A percentile compares a stretch with the other conserved stretches of the same genome.
These are phyloP conservation scores for Fallopia convolvulus DNA, from an alignment of 148 eudicot species.

Conservation along the genomic window DNA sequence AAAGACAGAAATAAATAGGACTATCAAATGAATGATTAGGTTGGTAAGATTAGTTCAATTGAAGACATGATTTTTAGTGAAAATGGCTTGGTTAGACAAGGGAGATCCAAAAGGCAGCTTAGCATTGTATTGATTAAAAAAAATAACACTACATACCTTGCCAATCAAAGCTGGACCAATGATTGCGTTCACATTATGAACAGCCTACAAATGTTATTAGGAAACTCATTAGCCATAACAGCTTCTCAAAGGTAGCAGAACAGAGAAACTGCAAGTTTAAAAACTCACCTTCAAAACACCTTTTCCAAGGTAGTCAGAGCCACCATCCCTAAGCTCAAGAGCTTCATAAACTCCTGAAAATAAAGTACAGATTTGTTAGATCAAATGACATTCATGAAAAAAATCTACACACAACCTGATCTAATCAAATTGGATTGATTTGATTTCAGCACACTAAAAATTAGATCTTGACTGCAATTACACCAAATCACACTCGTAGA, in stretches of 20 bases:
- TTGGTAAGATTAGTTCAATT: neutral
- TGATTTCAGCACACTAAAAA: neutral
- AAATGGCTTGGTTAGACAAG: neutral
- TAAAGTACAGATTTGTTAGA: neutral
- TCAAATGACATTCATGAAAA: neutral
- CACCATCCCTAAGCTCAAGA: slow-evolving; percentile 92
- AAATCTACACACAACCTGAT: neutral
- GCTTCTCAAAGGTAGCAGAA: neutral
- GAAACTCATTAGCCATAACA: slow-evolving; percentile 17
- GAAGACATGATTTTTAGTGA: neutral
- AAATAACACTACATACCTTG: slow-evolving; percentile 49
- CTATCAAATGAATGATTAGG: no score
- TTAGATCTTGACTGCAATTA: neutral
- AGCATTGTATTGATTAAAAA: neutral
- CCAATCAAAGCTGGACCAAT: slow-evolving; percentile 91
- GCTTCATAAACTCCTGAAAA: slow-evolving; percentile 84
- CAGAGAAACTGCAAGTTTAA: neutral
- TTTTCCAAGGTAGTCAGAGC: slow-evolving; percentile 85
- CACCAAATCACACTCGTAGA: neutral
- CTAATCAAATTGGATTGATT: neutral
- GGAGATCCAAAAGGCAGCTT: neutral
- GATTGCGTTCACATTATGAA: slow-evolving; percentile 68
- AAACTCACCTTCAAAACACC: slow-evolving; percentile 83
- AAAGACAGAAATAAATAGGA: neutral
- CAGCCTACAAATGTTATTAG: slow-evolving; percentile 51